Evolutionary conservation across 1,139 yeast species (phyloP).

Genomic region (Sugiyamaella novakii): DNA sequence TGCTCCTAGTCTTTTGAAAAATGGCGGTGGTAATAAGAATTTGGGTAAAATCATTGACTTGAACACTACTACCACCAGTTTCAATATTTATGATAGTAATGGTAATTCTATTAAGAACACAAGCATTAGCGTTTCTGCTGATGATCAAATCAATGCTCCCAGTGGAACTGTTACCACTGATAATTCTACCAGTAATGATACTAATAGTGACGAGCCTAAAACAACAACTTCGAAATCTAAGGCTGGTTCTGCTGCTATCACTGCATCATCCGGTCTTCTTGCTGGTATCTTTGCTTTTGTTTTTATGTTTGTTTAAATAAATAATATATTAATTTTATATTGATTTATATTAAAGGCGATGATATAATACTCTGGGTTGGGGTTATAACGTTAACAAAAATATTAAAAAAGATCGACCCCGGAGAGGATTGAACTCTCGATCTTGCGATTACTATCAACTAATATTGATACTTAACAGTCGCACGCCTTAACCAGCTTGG

Average conservation of each 20-base stretch:
- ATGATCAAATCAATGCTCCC: slow-evolving; percentile 35
- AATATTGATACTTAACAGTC: slow-evolving; percentile 47
- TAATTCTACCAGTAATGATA: slow-evolving; percentile 17
- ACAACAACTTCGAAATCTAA: slow-evolving; percentile 26
- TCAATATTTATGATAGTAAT: slow-evolving; percentile 52
- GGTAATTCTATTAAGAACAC: slow-evolving; percentile 59
- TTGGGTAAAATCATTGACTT: slow-evolving; percentile 52
- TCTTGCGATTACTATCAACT: slow-evolving; percentile 47
- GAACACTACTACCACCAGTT: slow-evolving; percentile 46
- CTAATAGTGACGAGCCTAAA: slow-evolving; percentile 19
- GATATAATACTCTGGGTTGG: too few species aligned
- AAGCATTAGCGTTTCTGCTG: slow-evolving; percentile 30
- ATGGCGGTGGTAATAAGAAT: slow-evolving; percentile 56
- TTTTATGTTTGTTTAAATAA: slow-evolving; percentile 27
- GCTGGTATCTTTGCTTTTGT: slow-evolving; percentile 29
- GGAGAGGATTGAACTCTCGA: slow-evolving; percentile 58
- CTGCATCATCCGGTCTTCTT: slow-evolving; percentile 26
- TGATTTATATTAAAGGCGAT: too few species aligned
- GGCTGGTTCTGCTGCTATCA: slow-evolving; percentile 24
- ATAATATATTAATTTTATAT: not conserved
- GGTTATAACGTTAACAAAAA: too few species aligned
- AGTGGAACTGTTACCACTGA: slow-evolving; percentile 29
- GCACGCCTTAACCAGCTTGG: slow-evolving; percentile 63
- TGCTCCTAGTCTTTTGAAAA: slow-evolving; percentile 45
- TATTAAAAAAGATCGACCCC: slow-evolving; percentile 42